Evolutionary conservation across 2,329 filamentous ascomycete species (phyloP).

Genomic region (Cyanodermella asteris): DNA sequence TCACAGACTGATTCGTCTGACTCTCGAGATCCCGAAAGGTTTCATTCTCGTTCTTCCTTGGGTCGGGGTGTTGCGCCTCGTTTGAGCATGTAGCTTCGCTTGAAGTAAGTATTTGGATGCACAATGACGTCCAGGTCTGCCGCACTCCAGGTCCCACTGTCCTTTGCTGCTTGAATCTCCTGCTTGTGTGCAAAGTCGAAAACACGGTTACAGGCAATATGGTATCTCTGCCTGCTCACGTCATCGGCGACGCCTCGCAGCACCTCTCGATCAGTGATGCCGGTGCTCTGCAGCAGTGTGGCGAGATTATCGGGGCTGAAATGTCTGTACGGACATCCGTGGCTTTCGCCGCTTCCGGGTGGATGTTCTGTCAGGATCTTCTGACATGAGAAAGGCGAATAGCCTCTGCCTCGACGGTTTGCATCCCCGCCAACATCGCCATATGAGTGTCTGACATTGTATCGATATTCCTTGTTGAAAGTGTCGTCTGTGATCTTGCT

Average conservation of each 20-base stretch:
- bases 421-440: conserved; percentile 87
- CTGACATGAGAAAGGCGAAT: conserved; percentile 82
- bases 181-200: conserved; percentile 72
- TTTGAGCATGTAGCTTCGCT: conserved; percentile 75
- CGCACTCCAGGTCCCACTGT: conserved; percentile 47
- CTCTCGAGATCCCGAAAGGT: too few relatives aligned
- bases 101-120: conserved; percentile 96
- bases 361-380: conserved; percentile 82
- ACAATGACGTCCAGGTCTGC: conserved; percentile 83
- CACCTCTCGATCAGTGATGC: conserved; percentile 56
- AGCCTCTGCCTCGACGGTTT: conserved; percentile 68
- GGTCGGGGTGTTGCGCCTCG: conserved; percentile 27
- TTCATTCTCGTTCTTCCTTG: too few relatives aligned
- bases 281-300: conserved; percentile 51
- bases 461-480: conserved; percentile 94
- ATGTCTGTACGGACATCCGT: conserved; percentile 93
- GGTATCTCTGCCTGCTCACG: conserved; percentile 68
- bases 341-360: conserved; percentile 66
- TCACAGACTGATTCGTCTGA: too few relatives aligned
- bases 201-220: conserved; percentile 90
- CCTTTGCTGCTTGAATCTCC: conserved; percentile 56
- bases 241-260: conserved; percentile 70
- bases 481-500: conserved; percentile 73
- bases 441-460: conserved; percentile 89
- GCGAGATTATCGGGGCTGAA: conserved; percentile 76